Conservation (phyloP, 108 stramenopile genomes). For the Pseudonitzschia delicatissima region DNA sequence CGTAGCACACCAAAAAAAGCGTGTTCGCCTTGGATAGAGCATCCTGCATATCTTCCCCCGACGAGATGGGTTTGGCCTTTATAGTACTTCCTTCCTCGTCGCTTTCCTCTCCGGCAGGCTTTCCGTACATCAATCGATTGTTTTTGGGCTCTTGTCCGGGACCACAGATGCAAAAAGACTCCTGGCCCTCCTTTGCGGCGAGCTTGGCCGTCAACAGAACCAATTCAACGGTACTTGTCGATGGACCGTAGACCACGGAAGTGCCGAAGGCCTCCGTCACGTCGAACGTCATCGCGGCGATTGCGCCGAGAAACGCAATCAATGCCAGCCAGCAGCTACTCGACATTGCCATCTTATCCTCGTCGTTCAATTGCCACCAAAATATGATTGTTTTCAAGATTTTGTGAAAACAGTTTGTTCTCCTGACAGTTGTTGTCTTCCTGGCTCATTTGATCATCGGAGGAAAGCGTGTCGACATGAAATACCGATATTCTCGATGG, state of each 20-base stretch:
- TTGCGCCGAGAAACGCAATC: too few species aligned
- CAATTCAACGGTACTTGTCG: constrained; percentile 4
- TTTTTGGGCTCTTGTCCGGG: constrained; percentile 16
- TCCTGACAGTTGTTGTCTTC: too few species aligned
- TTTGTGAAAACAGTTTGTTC: too few species aligned
- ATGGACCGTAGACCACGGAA: constrained; percentile 23
- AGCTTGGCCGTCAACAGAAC: constrained; percentile 23
- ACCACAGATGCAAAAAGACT: constrained; percentile 15
- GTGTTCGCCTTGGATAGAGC: constrained; percentile 11
- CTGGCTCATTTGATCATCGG: too few species aligned
- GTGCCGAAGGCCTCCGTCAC: too few species aligned
- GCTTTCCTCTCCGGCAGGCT: neutral
- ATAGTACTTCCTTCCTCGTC: neutral
- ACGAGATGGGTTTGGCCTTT: constrained; percentile 16
- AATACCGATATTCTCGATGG: too few species aligned
- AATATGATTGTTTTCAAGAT: too few species aligned
- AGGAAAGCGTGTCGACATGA: too few species aligned
- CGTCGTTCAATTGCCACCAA: too few species aligned
- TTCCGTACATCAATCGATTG: constrained; percentile 27
- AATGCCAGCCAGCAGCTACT: too few species aligned
- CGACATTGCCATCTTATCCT: too few species aligned
- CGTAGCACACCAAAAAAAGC: constrained; percentile 16
- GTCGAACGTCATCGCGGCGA: too few species aligned
- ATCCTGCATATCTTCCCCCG: constrained; percentile 9
- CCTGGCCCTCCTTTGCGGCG: constrained; percentile 14